These are phyloP conservation scores for Avena sativa DNA, from an alignment of 176 grass and related monocot species.

Conservation along the genomic window DNA sequence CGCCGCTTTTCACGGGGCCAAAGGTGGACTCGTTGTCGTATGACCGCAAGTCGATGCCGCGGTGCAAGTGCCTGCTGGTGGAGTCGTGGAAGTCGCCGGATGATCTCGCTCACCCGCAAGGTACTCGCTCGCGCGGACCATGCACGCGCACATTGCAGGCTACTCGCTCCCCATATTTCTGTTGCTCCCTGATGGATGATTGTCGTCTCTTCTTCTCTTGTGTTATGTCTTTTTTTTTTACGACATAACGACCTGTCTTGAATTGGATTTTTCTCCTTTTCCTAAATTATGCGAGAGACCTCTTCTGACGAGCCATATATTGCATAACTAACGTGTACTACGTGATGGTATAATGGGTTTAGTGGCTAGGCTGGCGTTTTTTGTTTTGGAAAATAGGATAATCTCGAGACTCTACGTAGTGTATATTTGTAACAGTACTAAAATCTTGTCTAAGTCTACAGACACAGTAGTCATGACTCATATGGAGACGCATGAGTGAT, in stretches of 20 bases:
- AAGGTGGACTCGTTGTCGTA: conserved; percentile 88
- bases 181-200: neutral
- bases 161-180: neutral
- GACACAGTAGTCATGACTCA: no score
- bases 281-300: neutral
- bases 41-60: conserved; percentile 89
- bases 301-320: no score
- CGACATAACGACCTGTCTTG: neutral
- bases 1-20: conserved; percentile 69
- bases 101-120: conserved; percentile 94
- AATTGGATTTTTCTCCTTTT: neutral
- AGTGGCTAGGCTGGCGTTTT: no score
- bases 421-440: no score
- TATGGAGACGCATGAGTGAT: no score
- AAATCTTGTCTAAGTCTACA: no score
- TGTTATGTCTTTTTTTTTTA: neutral
- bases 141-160: conserved; percentile 21
- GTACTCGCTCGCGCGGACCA: conserved; percentile 50
- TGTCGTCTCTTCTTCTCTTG: neutral
- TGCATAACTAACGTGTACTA: neutral
- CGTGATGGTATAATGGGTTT: neutral
- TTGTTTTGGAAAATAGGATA: no score
- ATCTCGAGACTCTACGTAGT: no score
- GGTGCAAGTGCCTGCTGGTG: conserved; percentile 81
- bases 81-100: conserved; percentile 64